A percentile compares a stretch with the other conserved stretches of the same genome.
Conservation (phyloP, 108 stramenopile species). For the Parietichytrium sp. region DNA sequence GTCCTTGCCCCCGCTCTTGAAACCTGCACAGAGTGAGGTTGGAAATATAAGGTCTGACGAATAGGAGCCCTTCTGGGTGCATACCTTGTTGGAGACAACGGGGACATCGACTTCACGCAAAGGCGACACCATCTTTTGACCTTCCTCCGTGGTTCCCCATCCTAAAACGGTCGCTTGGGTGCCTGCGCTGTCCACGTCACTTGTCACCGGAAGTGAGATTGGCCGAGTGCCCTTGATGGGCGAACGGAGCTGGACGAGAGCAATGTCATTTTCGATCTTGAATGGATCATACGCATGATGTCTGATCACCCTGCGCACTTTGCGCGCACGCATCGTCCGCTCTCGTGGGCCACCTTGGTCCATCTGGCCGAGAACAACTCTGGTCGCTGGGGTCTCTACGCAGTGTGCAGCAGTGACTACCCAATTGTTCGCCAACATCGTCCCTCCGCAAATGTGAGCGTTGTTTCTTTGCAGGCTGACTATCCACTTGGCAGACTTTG, state of each 20-base stretch:
- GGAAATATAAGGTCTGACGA: background rate
- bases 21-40: background rate
- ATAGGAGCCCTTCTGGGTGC: background rate
- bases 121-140: background rate
- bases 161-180: background rate
- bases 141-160: background rate
- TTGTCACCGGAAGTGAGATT: too few relatives aligned
- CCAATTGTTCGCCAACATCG: background rate
- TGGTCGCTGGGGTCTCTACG: background rate
- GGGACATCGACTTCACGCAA: background rate
- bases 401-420: conserved; percentile 17
- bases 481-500: background rate
- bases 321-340: too few relatives aligned
- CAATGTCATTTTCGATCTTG: background rate
- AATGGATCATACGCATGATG: background rate
- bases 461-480: background rate
- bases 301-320: background rate
- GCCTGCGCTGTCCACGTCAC: background rate
- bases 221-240: background rate
- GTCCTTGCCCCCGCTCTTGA: background rate
- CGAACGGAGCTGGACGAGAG: background rate
- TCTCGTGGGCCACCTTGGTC: too few relatives aligned
- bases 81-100: background rate
- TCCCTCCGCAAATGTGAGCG: background rate
- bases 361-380: too few relatives aligned